These are phyloP conservation scores for Blepharisma stoltei DNA, from an alignment of 73 alveolate species.

Conservation along the genomic window DNA sequence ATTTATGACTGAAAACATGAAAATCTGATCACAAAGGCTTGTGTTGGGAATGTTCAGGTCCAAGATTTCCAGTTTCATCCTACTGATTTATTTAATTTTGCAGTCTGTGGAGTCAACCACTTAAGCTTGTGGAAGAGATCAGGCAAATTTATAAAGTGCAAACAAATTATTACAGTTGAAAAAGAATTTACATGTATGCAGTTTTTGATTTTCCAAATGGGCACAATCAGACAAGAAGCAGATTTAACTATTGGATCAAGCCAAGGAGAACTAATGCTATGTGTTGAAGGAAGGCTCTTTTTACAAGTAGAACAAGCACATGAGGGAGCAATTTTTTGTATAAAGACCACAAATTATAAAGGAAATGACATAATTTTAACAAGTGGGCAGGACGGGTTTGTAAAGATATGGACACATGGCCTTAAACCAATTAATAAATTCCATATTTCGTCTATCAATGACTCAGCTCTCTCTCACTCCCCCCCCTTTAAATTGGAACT, in stretches of 20 bases:
- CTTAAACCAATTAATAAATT: constrained; percentile 38
- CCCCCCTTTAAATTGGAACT: no score
- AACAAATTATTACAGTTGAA: constrained; percentile 37
- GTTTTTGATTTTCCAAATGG: not conserved
- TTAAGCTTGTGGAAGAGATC: constrained; percentile 71
- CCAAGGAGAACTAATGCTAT: constrained; percentile 73
- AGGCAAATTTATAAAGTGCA: constrained; percentile 64
- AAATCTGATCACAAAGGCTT: constrained; percentile 58
- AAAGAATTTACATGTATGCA: constrained; percentile 12
- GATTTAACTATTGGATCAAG: constrained; percentile 73
- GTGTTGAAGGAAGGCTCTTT: constrained; percentile 62
- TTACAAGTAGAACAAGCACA: constrained; percentile 72
- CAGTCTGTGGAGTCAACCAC: constrained; percentile 76
- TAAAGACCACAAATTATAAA: constrained; percentile 62
- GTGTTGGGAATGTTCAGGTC: constrained; percentile 62
- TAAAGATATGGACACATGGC: constrained; percentile 76
- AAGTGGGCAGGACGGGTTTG: constrained; percentile 86
- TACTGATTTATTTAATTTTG: constrained; percentile 54
- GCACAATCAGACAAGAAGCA: constrained; percentile 33
- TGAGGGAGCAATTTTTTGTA: constrained; percentile 73
- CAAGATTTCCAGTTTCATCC: constrained; percentile 68
- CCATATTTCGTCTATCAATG: constrained; percentile 39
- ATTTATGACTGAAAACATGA: constrained; percentile 65
- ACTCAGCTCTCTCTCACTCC: constrained; percentile 40
- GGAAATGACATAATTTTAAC: constrained; percentile 50